Evolutionary conservation across 768 basidiomycete species (phyloP).

Genomic region (Cubamyces sp.): DNA sequence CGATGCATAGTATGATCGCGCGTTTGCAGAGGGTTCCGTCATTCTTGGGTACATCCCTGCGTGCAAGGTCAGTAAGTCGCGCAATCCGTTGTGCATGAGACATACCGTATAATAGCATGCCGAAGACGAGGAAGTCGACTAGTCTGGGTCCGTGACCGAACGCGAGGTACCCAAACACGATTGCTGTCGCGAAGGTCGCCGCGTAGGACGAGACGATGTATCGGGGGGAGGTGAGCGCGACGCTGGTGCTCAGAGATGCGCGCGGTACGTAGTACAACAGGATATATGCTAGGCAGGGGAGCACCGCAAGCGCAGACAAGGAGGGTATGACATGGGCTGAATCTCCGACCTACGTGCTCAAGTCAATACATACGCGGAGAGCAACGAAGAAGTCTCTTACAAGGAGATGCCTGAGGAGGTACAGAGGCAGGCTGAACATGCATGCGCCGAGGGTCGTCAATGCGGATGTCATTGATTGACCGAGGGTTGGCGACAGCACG

Average conservation of each 20-base stretch:
- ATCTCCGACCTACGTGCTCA: constrained; percentile 3
- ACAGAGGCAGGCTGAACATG: constrained; percentile 65
- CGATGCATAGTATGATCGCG: constrained; percentile 31
- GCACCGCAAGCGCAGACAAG: constrained; percentile 55
- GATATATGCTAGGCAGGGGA: constrained; percentile 67
- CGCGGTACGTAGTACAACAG: constrained; percentile 64
- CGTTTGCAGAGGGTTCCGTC: constrained; percentile 1
- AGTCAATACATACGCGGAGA: not conserved
- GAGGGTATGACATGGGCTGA: constrained; percentile 58
- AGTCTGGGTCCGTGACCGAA: constrained; percentile 65
- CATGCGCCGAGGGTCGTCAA: constrained; percentile 65
- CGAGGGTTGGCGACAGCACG: constrained; percentile 60
- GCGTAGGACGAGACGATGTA: constrained; percentile 65
- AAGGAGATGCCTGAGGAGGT: constrained; percentile 59
- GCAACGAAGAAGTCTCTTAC: constrained; percentile 41
- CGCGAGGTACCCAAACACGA: constrained; percentile 59
- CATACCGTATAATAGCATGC: constrained; percentile 69
- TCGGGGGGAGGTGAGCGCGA: constrained; percentile 51
- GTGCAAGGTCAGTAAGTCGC: not conserved
- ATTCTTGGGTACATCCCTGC: constrained; percentile 21
- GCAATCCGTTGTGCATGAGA: not conserved
- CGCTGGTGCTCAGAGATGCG: constrained; percentile 48
- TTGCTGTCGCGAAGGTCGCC: constrained; percentile 49
- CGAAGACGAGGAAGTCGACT: constrained; percentile 61
- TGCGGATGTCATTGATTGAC: constrained; percentile 57